Conservation (phyloP, 2,329 filamentous ascomycete species). For the Emergomyces orientalis region DNA sequence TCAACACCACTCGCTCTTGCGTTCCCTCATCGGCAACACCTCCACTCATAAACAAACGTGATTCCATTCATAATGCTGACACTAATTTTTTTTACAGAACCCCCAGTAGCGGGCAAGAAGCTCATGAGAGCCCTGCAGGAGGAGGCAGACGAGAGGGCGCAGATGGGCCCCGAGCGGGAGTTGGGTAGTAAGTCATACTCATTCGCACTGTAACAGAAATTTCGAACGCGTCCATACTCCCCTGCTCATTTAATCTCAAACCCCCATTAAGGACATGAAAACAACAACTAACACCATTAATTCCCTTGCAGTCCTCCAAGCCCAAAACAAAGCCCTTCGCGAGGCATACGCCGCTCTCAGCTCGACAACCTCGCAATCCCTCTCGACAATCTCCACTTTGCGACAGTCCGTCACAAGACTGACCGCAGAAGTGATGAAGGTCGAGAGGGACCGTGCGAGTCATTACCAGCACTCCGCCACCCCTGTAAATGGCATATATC, state of each 20-base stretch:
- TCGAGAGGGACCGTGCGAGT: not conserved
- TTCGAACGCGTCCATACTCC: not conserved
- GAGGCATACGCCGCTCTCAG: not conserved
- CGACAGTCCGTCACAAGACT: not conserved
- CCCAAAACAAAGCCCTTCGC: constrained; percentile 2
- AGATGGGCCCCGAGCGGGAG: not conserved
- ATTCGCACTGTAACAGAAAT: not conserved
- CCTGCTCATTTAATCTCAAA: not conserved
- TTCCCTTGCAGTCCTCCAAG: not conserved
- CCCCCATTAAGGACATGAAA: not conserved
- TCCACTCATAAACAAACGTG: not conserved
- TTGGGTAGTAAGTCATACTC: not conserved
- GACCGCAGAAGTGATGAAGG: not conserved
- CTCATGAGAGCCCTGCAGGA: constrained; percentile 16
- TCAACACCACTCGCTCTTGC: not conserved
- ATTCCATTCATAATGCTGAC: not conserved
- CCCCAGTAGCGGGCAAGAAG: constrained; percentile 19
- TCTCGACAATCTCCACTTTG: not conserved
- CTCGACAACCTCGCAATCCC: not conserved
- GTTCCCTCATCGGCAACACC: not conserved
- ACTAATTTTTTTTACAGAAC: constrained; percentile 14
- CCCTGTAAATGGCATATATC: not conserved
- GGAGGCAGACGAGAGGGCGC: not conserved
- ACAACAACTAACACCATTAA: not conserved
- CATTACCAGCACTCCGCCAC: not conserved